Percentiles rank a stretch among this genome's conserved stretches.
Conservation (phyloP, 768 basidiomycete genomes). For the Strobilomyces echinocephalus region DNA sequence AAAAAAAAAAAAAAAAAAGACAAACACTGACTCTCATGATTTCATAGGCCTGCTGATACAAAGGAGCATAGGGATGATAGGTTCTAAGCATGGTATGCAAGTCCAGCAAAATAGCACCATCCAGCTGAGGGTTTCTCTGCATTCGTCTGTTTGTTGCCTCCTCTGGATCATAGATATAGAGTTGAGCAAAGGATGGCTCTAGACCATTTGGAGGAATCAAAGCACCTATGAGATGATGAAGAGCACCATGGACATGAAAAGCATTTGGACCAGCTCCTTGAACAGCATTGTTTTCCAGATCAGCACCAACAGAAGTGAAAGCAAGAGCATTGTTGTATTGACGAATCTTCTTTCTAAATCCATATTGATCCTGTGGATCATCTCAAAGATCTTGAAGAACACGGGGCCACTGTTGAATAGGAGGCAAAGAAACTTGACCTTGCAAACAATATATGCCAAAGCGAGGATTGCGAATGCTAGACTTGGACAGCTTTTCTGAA, state of each 20-base stretch:
- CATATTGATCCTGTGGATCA: constrained; percentile 1
- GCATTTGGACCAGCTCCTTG: constrained; percentile 16
- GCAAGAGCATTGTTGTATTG: constrained; percentile 34
- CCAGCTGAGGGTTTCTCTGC: constrained; percentile 20
- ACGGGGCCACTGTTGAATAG: constrained; percentile 18
- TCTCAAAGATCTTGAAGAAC: constrained; percentile 9
- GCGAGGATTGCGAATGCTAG: too few species aligned
- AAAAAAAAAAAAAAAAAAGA: not conserved
- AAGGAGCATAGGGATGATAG: constrained; percentile 24
- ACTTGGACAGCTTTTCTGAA: constrained; percentile 13
- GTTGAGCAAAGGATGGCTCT: constrained; percentile 34
- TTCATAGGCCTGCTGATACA: constrained; percentile 34
- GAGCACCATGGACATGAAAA: constrained; percentile 31
- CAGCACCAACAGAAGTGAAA: constrained; percentile 5
- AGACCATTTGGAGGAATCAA: constrained; percentile 22
- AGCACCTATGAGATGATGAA: constrained; percentile 34
- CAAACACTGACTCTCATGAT: constrained; percentile 13
- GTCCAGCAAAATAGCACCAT: constrained; percentile 14
- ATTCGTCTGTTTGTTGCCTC: constrained; percentile 29
- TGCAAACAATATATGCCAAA: constrained; percentile 31
- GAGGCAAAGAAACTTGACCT: constrained; percentile 23
- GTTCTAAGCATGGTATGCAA: constrained; percentile 24
- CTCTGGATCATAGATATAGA: constrained; percentile 39
- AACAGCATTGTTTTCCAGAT: not conserved
- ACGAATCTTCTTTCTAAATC: constrained; percentile 33